phyloP scores from a whole-genome alignment of 2,329 filamentous ascomycete genomes.

The Cryphonectria carpinicola region DNA sequence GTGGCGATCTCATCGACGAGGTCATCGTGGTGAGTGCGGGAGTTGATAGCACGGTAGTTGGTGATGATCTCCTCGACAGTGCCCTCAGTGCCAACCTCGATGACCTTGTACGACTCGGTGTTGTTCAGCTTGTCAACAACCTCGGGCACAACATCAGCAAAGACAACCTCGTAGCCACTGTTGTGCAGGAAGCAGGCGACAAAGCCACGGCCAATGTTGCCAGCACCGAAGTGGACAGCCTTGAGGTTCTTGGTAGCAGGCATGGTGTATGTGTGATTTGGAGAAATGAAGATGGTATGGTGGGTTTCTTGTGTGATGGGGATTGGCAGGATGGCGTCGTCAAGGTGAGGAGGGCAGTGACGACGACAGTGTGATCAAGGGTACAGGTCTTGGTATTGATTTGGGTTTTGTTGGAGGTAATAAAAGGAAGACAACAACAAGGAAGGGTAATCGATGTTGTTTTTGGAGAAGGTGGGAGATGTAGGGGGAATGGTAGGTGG shows the following conservation, averaged over 20 bases:
- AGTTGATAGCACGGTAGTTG: constrained; percentile 98
- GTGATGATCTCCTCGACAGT: constrained; percentile 82
- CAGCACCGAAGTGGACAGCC: constrained; percentile 83
- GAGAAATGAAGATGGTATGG: not conserved
- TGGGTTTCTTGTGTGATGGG: not conserved
- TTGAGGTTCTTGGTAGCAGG: constrained; percentile 53
- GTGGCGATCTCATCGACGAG: constrained; percentile 84
- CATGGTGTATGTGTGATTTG: constrained; percentile 41
- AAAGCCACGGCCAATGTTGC: constrained; percentile 86
- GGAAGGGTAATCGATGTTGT: not conserved
- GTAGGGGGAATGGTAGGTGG: not conserved
- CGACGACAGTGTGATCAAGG: not conserved
- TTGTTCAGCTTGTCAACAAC: constrained; percentile 81
- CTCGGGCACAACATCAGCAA: constrained; percentile 87
- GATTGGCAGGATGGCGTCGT: not conserved
- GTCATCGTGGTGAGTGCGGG: constrained; percentile 79
- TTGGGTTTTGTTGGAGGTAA: not conserved
- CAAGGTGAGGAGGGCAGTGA: not conserved
- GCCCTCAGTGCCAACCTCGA: constrained; percentile 85
- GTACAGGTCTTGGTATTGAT: not conserved
- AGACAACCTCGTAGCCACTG: constrained; percentile 93
- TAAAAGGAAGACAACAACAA: not conserved
- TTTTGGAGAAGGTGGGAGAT: not conserved
- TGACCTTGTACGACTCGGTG: constrained; percentile 81
- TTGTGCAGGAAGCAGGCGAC: constrained; percentile 92